Evolutionary conservation across 148 eudicot species (phyloP), one percentile per base, ranked within the genome.

Genomic region (Amaranthus hypochondriacus): DNA sequence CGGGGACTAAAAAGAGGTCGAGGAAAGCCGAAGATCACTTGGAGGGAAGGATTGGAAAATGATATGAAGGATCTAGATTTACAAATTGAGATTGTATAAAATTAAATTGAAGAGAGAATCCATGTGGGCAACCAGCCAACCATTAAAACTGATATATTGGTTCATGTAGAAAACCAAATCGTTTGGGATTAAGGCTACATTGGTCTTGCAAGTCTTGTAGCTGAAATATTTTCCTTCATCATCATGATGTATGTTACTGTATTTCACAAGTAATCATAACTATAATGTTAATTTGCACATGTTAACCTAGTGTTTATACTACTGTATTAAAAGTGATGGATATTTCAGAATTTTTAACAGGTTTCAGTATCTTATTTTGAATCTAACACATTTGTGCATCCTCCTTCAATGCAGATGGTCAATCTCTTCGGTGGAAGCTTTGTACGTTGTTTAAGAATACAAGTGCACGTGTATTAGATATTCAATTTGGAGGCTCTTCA

Each of bases 351-450:
- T 28, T 15, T 44, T 3, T 73, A 52, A 1, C 51, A 11, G 51
- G 61, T 47, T 48, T 15, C 10, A 68, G 21, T 68, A 28, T 68
- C 6, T 39, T 13, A 15, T 54, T 62, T 39, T 61, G 4, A 70
- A 55, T 43, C 50, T 56, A 69, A 3, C 5, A 44, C 56, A 12
- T 7, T 3, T 67, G 46, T 10, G 56, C 46, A 3, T 51, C 46
- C 61, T 4, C 39, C 39, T 39, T 43, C 6, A 21, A 46, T 74
- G 0, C 79, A 94, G 98, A 83, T 73, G 73, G 86, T 51, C 82
- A 82, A 59, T 77, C 81, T 67, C 69, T 77, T 74, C 87, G 83
- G 60, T 95, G 98, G 98, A 90, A 87, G 89, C 75, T 87, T 47
- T 87, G 97, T 81, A 88, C 86, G 77, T 71, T 64, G 62, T 88